Evolutionary conservation across 768 basidiomycete species (phyloP).

Genomic region (Kwoniella dendrophila): DNA sequence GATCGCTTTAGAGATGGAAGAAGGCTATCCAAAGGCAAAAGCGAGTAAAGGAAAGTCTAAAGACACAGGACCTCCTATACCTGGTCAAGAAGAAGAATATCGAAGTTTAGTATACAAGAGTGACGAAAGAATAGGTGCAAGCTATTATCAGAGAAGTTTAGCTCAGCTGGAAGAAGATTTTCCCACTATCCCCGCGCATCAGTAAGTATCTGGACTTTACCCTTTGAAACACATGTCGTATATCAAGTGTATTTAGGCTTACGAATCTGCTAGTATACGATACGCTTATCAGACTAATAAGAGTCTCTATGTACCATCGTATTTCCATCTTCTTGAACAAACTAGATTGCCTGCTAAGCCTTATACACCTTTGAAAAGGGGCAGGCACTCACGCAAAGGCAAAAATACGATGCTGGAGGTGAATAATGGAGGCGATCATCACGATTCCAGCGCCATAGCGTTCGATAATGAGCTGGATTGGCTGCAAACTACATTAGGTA

Average conservation of each 20-base stretch:
- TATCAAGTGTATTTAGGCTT: conserved; percentile 57
- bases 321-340: conserved; percentile 61
- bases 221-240: conserved; percentile 2
- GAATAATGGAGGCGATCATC: not conserved
- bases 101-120: conserved; percentile 13
- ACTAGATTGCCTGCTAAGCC: conserved; percentile 44
- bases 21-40: conserved; percentile 30
- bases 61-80: conserved; percentile 42
- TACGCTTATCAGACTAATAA: conserved; percentile 57
- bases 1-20: conserved; percentile 32
- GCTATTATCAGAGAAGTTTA: conserved; percentile 56
- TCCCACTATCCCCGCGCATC: conserved; percentile 23
- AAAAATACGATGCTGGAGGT: conserved; percentile 54
- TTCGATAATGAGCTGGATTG: conserved; percentile 56
- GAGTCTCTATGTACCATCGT: conserved; percentile 69
- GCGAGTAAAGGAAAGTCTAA: conserved; percentile 57
- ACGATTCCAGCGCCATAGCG: conserved; percentile 7
- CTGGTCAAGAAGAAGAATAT: conserved; percentile 27
- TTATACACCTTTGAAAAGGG: conserved; percentile 33
- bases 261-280: conserved; percentile 60
- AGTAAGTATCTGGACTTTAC: conserved; percentile 8
- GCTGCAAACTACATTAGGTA: conserved; percentile 21
- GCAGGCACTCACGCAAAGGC: conserved; percentile 54
- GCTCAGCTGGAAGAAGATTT: conserved; percentile 63
- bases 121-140: conserved; percentile 47